phyloP scores from a whole-genome alignment of 805 yeast genomes.

The Candida coquimbonensis region DNA sequence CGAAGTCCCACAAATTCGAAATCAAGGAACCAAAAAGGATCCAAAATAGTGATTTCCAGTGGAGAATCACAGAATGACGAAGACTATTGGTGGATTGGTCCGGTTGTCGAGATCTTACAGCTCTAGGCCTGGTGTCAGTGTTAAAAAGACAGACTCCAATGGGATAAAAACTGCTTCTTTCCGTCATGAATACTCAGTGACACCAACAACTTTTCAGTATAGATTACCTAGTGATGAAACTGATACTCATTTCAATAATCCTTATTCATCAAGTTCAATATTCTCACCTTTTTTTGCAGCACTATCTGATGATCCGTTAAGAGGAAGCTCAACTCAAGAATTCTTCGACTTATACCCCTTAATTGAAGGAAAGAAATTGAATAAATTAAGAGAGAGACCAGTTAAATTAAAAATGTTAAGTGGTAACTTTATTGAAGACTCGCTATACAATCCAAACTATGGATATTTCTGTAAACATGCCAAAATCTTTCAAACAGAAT shows the following conservation, averaged over 20 bases:
- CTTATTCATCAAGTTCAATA: conserved; percentile 11
- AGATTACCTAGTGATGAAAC: conserved; percentile 12
- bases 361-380: conserved; percentile 14
- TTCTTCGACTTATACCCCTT: conserved; percentile 19
- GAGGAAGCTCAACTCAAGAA: conserved; percentile 10
- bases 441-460: conserved; percentile 71
- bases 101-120: background rate
- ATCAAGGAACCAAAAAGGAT: background rate
- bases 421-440: conserved; percentile 78
- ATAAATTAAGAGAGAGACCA: conserved; percentile 40
- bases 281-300: conserved; percentile 11
- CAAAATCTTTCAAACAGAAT: conserved; percentile 61
- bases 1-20: background rate
- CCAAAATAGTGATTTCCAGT: background rate
- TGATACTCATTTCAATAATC: conserved; percentile 8
- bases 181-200: conserved; percentile 17
- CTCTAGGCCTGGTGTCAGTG: background rate
- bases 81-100: background rate
- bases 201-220: conserved; percentile 16
- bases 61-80: background rate
- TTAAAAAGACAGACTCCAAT: background rate
- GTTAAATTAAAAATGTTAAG: conserved; percentile 59
- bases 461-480: conserved; percentile 80
- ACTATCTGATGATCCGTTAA: conserved; percentile 14
- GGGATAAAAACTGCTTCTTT: conserved; percentile 2